phyloP scores from a whole-genome alignment of 2,329 filamentous ascomycete genomes.

The Stagonosporopsis rhizophila region DNA sequence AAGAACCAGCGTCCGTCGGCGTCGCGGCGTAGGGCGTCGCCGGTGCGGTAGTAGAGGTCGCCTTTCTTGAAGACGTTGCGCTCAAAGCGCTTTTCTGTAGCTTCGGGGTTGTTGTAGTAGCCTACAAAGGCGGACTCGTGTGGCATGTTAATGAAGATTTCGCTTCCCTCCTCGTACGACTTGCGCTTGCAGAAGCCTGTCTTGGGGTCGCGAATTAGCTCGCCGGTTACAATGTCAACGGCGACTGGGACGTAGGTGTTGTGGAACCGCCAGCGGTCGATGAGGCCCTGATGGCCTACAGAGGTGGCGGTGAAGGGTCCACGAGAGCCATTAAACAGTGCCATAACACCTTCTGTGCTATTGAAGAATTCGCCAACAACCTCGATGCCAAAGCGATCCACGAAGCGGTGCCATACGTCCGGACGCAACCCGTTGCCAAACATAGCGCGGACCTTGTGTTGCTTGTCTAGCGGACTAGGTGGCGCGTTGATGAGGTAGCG shows the following conservation, averaged over 20 bases:
- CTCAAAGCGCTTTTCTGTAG: slow-evolving; percentile 65
- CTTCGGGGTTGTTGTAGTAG: slow-evolving; percentile 72
- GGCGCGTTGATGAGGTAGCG: slow-evolving; percentile 75
- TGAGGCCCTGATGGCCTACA: slow-evolving; percentile 74
- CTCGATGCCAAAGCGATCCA: slow-evolving; percentile 67
- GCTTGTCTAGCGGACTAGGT: slow-evolving; percentile 65
- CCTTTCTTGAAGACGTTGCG: slow-evolving; percentile 56
- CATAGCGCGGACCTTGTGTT: slow-evolving; percentile 66
- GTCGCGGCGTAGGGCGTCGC: slow-evolving; percentile 55
- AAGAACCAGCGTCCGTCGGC: slow-evolving; percentile 57
- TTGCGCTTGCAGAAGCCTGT: slow-evolving; percentile 72
- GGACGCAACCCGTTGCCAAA: slow-evolving; percentile 73
- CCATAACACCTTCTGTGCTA: slow-evolving; percentile 75
- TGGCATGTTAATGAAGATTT: slow-evolving; percentile 72
- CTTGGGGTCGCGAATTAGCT: slow-evolving; percentile 68
- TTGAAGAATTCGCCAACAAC: slow-evolving; percentile 78
- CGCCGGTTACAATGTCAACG: slow-evolving; percentile 72
- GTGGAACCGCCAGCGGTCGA: slow-evolving; percentile 62
- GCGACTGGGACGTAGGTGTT: slow-evolving; percentile 70
- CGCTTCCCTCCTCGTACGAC: slow-evolving; percentile 73
- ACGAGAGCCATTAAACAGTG: slow-evolving; percentile 65
- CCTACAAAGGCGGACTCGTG: slow-evolving; percentile 68
- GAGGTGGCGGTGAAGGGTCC: slow-evolving; percentile 68
- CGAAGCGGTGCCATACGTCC: slow-evolving; percentile 72
- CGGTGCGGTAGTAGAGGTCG: slow-evolving; percentile 58